A percentile compares a stretch with the other conserved stretches of the same genome.
These are phyloP conservation scores for Jamesozyma jinghongensis DNA, from an alignment of 805 yeast genomes.

Conservation along the genomic window DNA sequence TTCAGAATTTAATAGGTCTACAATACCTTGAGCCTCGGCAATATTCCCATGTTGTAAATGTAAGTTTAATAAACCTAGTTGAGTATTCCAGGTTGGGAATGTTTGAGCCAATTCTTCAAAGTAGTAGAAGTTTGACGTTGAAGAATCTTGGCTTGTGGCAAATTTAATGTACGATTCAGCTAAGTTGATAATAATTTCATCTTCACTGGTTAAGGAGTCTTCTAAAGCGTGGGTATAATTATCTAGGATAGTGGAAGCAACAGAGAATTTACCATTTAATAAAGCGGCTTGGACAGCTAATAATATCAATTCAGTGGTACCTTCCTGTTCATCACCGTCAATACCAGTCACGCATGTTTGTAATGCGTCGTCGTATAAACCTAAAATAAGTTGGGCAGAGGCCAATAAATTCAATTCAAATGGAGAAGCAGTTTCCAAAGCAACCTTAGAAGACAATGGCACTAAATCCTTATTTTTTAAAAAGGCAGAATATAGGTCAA, in stretches of 20 bases:
- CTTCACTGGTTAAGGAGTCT: constrained; percentile 40
- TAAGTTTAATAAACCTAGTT: constrained; percentile 58
- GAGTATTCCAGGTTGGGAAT: constrained; percentile 40
- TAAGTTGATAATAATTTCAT: constrained; percentile 66
- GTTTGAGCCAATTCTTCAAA: constrained; percentile 70
- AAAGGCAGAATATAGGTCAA: constrained; percentile 22
- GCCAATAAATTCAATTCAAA: constrained; percentile 23
- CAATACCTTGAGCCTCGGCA: constrained; percentile 71
- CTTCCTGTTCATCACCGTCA: constrained; percentile 35
- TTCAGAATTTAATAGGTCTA: constrained; percentile 40
- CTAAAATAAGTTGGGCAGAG: constrained; percentile 21
- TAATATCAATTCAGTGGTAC: constrained; percentile 33
- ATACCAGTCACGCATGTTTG: constrained; percentile 35
- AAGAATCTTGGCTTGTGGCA: constrained; percentile 32
- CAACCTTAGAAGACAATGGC: constrained; percentile 9
- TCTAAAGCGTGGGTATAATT: constrained; percentile 38
- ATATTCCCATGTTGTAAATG: constrained; percentile 71
- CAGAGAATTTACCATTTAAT: constrained; percentile 34
- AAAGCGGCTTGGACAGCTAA: constrained; percentile 36
- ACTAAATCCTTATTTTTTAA: constrained; percentile 14
- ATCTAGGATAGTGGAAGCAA: constrained; percentile 39
- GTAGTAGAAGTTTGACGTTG: constrained; percentile 44
- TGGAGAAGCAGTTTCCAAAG: constrained; percentile 7
- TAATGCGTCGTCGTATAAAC: constrained; percentile 29
- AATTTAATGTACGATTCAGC: constrained; percentile 65